Conservation (phyloP, 2,329 filamentous ascomycete genomes). For the Aspergillus ochraceus region DNA sequence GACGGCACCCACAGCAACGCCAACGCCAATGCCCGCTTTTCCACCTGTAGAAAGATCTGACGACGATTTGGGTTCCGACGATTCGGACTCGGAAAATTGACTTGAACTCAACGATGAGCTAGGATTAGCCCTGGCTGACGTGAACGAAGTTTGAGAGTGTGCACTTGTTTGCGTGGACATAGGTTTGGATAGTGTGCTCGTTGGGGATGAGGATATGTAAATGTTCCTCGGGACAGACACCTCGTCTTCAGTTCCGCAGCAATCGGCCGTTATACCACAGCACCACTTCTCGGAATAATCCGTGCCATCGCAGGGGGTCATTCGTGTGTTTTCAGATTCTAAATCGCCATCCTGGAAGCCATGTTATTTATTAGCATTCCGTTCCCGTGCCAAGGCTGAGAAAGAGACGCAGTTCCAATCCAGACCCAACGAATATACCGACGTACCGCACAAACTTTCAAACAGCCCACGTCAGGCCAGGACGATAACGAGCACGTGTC, state of each 20-base stretch:
- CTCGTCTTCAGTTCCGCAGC: neutral
- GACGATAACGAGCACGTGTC: neutral
- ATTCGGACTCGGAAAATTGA: neutral
- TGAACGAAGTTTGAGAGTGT: neutral
- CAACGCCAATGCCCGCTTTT: neutral
- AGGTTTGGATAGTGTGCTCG: neutral
- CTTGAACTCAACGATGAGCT: neutral
- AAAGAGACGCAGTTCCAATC: neutral
- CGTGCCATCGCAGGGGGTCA: neutral
- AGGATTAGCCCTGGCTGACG: neutral
- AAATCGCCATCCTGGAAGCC: neutral
- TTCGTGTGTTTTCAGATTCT: neutral
- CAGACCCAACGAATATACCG: neutral
- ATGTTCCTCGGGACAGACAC: neutral
- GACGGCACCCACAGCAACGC: neutral
- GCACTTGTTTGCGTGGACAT: neutral
- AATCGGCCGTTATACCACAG: neutral
- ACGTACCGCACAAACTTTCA: neutral
- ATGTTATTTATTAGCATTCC: neutral
- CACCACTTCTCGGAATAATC: neutral
- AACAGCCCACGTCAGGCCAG: neutral
- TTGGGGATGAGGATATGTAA: neutral
- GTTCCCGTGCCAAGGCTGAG: neutral
- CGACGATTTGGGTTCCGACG: neutral
- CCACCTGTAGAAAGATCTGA: neutral